Percentiles rank a stretch among this genome's conserved stretches.
Conservation (phyloP, 495 filamentous ascomycete genomes). For the Hypoxylon lenormandii region DNA sequence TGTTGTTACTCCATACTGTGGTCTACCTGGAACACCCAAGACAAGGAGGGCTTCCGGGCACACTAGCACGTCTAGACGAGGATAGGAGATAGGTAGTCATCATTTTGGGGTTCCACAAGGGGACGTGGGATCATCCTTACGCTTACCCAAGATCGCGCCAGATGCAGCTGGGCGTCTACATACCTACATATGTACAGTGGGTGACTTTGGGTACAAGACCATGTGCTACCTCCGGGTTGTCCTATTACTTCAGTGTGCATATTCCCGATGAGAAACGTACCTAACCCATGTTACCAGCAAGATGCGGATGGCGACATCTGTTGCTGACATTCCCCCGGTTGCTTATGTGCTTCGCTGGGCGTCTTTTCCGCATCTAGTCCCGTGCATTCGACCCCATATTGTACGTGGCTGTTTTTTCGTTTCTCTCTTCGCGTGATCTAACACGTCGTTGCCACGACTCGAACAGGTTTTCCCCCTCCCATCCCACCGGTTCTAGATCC, state of each 20-base stretch:
- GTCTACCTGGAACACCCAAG: constrained; percentile 5
- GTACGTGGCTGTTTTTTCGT: constrained; percentile 39
- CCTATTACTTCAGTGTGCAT: constrained; percentile 37
- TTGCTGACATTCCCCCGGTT: background rate
- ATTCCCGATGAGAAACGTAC: background rate
- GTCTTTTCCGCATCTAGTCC: constrained; percentile 32
- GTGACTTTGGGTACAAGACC: background rate
- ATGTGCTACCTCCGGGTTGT: background rate
- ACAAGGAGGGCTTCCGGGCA: background rate
- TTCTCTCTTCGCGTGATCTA: constrained; percentile 23
- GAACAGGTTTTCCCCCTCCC: constrained; percentile 4
- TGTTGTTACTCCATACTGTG: constrained; percentile 13
- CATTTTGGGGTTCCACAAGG: constrained; percentile 13
- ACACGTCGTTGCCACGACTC: constrained; percentile 2
- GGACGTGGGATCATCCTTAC: constrained; percentile 31
- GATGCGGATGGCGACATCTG: background rate
- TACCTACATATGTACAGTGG: no score
- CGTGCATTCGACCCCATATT: constrained; percentile 24
- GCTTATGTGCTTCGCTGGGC: constrained; percentile 1
- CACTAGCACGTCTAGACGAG: no score
- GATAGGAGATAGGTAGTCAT: constrained; percentile 2
- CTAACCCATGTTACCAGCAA: background rate
- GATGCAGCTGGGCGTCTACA: constrained; percentile 12
- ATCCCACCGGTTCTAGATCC: constrained; percentile 24
- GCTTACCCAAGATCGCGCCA: constrained; percentile 35